Evolutionary conservation across 202 grass and related monocot species (phyloP).

Genomic region (Schoenoplectus triqueter): DNA sequence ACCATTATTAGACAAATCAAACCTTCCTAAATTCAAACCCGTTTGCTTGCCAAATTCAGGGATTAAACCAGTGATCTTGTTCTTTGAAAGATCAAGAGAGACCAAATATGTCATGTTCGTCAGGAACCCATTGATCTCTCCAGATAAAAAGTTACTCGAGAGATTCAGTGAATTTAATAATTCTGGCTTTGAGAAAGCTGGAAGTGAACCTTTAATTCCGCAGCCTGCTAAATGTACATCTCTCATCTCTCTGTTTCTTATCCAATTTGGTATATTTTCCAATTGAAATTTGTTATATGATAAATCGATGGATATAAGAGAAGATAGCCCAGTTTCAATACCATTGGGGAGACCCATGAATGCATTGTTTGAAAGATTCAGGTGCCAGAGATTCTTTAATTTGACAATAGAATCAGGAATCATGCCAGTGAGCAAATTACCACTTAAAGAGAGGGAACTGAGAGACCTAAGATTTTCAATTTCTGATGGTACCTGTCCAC

Average conservation of each 20-base stretch:
- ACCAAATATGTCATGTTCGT: slow-evolving; percentile 51
- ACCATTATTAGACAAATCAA: slow-evolving; percentile 62
- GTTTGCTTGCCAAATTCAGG: slow-evolving; percentile 47
- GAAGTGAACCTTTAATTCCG: slow-evolving; percentile 40
- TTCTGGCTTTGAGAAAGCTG: slow-evolving; percentile 37
- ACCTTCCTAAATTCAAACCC: slow-evolving; percentile 46
- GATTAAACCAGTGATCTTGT: slow-evolving; percentile 61
- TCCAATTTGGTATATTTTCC: slow-evolving; percentile 50
- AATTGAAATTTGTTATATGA: slow-evolving; percentile 51
- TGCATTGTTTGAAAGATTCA: slow-evolving; percentile 70
- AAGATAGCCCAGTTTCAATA: slow-evolving; percentile 47
- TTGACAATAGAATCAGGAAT: slow-evolving; percentile 57
- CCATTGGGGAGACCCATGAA: slow-evolving; percentile 43
- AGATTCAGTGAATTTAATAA: slow-evolving; percentile 60
- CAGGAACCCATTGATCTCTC: slow-evolving; percentile 51
- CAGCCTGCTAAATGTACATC: slow-evolving; percentile 55
- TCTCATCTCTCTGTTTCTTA: slow-evolving; percentile 44
- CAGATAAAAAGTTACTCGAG: slow-evolving; percentile 61
- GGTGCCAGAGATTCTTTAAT: slow-evolving; percentile 66
- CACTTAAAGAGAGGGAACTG: slow-evolving; percentile 51
- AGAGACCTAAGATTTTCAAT: slow-evolving; percentile 62
- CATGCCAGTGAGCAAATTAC: slow-evolving; percentile 55
- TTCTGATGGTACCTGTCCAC: slow-evolving; percentile 51
- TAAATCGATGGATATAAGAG: slow-evolving; percentile 46
- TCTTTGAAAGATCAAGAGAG: slow-evolving; percentile 64